These are phyloP conservation scores for Pelagophyceae sp. DNA, from an alignment of 352 stramenopile species.

Conservation along the genomic window DNA sequence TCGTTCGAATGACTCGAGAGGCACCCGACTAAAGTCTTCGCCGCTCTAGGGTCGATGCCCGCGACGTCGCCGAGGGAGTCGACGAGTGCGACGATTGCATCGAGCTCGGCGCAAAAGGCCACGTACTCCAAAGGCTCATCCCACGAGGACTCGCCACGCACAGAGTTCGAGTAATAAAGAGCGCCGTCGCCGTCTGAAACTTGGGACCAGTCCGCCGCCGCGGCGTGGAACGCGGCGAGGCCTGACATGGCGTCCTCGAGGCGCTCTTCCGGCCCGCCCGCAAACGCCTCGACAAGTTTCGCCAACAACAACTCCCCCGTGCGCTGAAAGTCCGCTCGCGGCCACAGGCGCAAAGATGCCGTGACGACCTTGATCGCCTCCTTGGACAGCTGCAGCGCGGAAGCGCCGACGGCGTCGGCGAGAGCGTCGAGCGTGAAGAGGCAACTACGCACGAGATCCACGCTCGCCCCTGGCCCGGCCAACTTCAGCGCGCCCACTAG, in stretches of 20 bases:
- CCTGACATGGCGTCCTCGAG: slow-evolving; percentile 16
- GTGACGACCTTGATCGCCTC: slow-evolving; percentile 23
- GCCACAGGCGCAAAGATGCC: background rate
- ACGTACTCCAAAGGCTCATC: slow-evolving; percentile 20
- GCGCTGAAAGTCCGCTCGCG: slow-evolving; percentile 15
- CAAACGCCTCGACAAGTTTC: slow-evolving; percentile 16
- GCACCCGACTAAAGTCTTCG: slow-evolving; percentile 9
- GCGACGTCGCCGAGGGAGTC: slow-evolving; percentile 3
- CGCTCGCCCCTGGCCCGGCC: background rate
- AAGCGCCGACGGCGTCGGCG: slow-evolving; percentile 21
- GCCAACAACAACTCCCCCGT: slow-evolving; percentile 3
- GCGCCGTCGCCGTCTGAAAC: slow-evolving; percentile 16
- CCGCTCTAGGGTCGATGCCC: slow-evolving; percentile 11
- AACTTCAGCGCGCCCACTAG: slow-evolving; percentile 20
- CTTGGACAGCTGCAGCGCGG: slow-evolving; percentile 17
- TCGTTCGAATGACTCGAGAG: slow-evolving; percentile 21
- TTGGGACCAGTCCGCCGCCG: slow-evolving; percentile 21
- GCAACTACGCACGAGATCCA: slow-evolving; percentile 24
- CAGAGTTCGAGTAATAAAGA: slow-evolving; percentile 23
- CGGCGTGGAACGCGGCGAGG: slow-evolving; percentile 21
- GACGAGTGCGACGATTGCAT: too few relatives aligned
- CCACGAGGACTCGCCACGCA: slow-evolving; percentile 17
- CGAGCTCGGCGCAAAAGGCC: too few relatives aligned
- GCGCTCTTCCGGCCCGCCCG: slow-evolving; percentile 16
- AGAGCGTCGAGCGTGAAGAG: slow-evolving; percentile 19